Evolutionary conservation across 179 eudicot species (phyloP), one percentile per base, ranked within the genome.

Genomic region (Nepenthes alata): DNA sequence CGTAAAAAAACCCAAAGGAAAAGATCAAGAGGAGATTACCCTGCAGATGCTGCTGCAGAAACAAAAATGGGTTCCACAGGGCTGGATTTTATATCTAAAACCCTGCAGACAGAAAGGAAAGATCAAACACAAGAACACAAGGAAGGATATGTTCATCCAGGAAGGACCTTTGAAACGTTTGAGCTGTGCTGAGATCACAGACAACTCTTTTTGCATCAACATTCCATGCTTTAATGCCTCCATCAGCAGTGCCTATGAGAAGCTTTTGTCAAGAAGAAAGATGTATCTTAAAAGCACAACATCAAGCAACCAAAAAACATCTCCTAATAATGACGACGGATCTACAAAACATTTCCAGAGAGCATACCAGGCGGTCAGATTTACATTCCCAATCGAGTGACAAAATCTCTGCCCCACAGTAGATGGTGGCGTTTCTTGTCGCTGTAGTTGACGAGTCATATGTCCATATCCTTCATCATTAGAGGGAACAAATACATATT

Each of bases 211-310:
- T 93, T 64, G 98, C 87, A 75, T 89, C 98, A 60, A 83, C 98
- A 82, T 93, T 93, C 98, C 98, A 93, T 64, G 98, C 95, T 78
- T 89, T 93, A 71, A 93, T 87, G 77, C 94, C 95, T 72, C 97
- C 95, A 77, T 87, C 85, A 76, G 94, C 91, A 69, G 98, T 89
- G 70, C 98, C 98, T 68, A 89, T 93, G 66, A 93, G 89, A 78
- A 89, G 97, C 98, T 93, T 77, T 79, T 70, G 73, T 74, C 78
- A 80, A 75, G 77, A 69, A 55, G 64, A 80, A 75, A 58, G 57
- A 53, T 35, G 57, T 37, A 35, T 52, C 45, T 4, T 56, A 67
- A 37, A 54, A 37, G 64, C 39, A 25, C 25, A 67, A 48, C 11
- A 37, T 49, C 50, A 64, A 71, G 16, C 37, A 25, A 52, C 45